Evolutionary conservation across 148 eudicot genomes (phyloP).

Genomic region (Rhododendron griersonianum): DNA sequence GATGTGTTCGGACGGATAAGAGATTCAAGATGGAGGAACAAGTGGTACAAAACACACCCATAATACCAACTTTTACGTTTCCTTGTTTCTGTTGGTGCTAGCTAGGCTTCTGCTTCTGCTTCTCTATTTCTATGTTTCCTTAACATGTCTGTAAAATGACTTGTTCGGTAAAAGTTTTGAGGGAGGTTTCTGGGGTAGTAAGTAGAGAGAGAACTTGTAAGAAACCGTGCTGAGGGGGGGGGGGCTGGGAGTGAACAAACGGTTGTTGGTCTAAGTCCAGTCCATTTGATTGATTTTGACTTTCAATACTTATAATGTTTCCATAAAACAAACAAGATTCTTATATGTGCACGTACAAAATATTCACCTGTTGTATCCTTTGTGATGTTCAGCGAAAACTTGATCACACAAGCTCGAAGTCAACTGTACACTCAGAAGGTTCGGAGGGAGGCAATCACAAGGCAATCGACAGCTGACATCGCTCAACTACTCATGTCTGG

Average conservation of each 20-base stretch:
- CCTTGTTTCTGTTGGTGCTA: background rate
- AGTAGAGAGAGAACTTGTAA: too few relatives aligned
- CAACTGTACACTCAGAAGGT: constrained; percentile 16
- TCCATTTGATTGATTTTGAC: background rate
- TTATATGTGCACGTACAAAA: background rate
- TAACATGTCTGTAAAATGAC: background rate
- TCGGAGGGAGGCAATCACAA: constrained; percentile 24
- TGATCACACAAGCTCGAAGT: constrained; percentile 12
- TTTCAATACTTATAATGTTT: background rate
- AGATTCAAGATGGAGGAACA: constrained; percentile 17
- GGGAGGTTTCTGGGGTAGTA: too few relatives aligned
- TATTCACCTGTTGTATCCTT: background rate
- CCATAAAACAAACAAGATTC: background rate
- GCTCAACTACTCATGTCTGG: constrained; percentile 19
- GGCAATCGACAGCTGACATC: constrained; percentile 17
- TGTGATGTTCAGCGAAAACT: constrained; percentile 18
- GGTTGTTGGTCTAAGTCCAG: background rate
- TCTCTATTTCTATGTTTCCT: background rate
- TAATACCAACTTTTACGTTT: background rate
- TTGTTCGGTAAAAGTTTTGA: too few relatives aligned
- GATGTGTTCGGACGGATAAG: constrained; percentile 1
- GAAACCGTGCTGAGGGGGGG: too few relatives aligned
- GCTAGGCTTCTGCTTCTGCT: background rate
- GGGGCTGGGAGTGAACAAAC: too few relatives aligned
- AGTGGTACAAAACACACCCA: constrained; percentile 12